Evolutionary conservation across 176 grass and related monocot genomes (phyloP), one percentile per base, ranked within the genome.

Genomic region (Oryza glumipatula): DNA sequence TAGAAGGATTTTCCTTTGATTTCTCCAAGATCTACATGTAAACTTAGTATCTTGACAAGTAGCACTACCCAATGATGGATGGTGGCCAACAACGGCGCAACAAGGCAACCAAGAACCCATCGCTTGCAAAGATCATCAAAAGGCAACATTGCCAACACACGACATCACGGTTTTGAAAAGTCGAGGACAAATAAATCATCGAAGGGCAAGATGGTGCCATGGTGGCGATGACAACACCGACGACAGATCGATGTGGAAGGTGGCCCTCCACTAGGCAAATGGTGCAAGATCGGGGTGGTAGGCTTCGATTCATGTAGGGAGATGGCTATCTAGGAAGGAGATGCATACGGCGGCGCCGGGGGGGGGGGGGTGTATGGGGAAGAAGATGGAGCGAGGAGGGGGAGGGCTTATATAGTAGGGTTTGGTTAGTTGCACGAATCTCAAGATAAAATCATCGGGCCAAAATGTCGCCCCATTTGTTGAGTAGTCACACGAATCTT

Each of bases 21-120:
- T 22, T 2, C 12, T 80, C 5, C 8, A 16, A 69, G 67, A 21
- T 69, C 6, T 17, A 3, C 16, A 38, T 9, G 3, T 17, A 24
- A 3, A 3, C 0, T 8, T 1, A 41, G 52, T 2, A 8, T 69
- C 15, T 28, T 52, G 7, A 0, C 7, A 2, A 15, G n/a, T 12
- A 2, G 0, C 0, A 0, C 7, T 21, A 24, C 6, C 13, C 0
- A 0, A 4, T 38, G 3, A 9, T 23, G n/a, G 6, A 11, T 6
- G 52, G 4, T 1, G 3, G 44, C 1, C 2, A 13, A 0, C 6
- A 12, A 23, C 16, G 10, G 9, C 0, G 9, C 6, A 35, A 70
- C 4, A 3, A 39, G 32, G 33, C 0, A 45, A 0, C 0, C 22
- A 7, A 7, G 1, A 3, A 13, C 19, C 21, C 4, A 70, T 70